Evolutionary conservation across 371 early-diverging fungal species (phyloP).

Genomic region (Smittium culicis): DNA sequence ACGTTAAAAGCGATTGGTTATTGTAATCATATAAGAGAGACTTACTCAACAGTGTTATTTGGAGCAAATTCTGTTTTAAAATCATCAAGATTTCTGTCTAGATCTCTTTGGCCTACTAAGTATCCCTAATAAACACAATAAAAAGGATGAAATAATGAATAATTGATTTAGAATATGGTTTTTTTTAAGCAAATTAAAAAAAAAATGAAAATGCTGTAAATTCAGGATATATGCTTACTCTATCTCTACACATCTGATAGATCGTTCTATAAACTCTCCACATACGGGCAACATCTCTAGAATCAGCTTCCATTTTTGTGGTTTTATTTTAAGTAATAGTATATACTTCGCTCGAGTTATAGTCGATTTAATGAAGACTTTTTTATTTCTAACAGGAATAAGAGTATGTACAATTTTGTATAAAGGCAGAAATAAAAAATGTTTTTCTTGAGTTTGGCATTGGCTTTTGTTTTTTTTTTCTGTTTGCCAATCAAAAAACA

Average conservation of each 20-base stretch:
- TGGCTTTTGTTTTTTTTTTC: no score
- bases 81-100: slow-evolving; percentile 69
- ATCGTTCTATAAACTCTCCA: slow-evolving; percentile 13
- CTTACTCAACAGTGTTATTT: slow-evolving; percentile 53
- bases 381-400: no score
- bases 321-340: slow-evolving; percentile 5
- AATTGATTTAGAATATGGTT: no score
- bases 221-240: slow-evolving; percentile 1
- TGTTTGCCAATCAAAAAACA: no score
- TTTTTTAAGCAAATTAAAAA: neutral
- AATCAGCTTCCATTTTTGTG: slow-evolving; percentile 4
- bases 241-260: slow-evolving; percentile 10
- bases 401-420: no score
- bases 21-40: slow-evolving; percentile 36
- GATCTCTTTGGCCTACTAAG: slow-evolving; percentile 60
- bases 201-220: neutral
- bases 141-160: neutral
- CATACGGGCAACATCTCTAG: slow-evolving; percentile 10
- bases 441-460: no score
- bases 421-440: no score
- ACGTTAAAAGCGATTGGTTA: neutral
- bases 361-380: no score
- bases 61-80: slow-evolving; percentile 56
- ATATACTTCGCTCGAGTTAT: no score
- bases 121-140: slow-evolving; percentile 49